Evolutionary conservation across 1,284 basidiomycete species (phyloP), one percentile per base, ranked within the genome.

Genomic region (Cryptococcus sp.): DNA sequence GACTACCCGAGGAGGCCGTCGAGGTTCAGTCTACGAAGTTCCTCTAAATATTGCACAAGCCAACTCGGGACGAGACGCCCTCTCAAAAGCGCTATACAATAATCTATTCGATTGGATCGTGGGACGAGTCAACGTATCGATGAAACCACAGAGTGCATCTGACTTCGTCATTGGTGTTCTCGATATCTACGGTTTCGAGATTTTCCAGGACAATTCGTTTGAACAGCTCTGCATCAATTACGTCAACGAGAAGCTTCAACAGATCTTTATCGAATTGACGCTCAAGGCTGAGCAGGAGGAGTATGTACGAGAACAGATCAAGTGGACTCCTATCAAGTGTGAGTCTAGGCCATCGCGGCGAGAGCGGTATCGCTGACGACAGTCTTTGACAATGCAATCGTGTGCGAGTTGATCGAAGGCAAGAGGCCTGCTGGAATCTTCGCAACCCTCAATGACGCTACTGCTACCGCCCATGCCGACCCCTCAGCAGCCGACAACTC

Each of bases 21-120:
- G 96, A 74, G 94, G 92, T 76, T 97, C 93, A 2, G 82, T 98
- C 14, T 98, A 98, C 72, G 91, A 98, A 65, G 94, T 98, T 1
- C 96, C 96, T 1, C 79, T 96, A 50, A 99, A 99, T 68, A 87
- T 88, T 7, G 82, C 91, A 4, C 96, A 99, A 72, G 96, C 96
- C 2, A 78, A 78, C 4, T 82, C 94, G 1, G 91, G 90, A 42
- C 80, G 93, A 54, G 91, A 98, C 76, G 96, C 96, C 0, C 79
- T 99, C 31, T 80, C 93, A 5, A 97, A 99, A 74, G 96, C 93
- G 10, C 85, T 99, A 55, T 98, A 98, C 77, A 98, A 96, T 78
- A 98, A 98, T 74, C 78, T 98, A 19, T 99, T 99, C 73, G 94
- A 99, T 69, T 99, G 96, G 96, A 98, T 99, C 64, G 96, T 99